A percentile compares a stretch with the other conserved stretches of the same genome.
Conservation (phyloP, 1,284 basidiomycete species). For the Bjerkandera adusta region DNA sequence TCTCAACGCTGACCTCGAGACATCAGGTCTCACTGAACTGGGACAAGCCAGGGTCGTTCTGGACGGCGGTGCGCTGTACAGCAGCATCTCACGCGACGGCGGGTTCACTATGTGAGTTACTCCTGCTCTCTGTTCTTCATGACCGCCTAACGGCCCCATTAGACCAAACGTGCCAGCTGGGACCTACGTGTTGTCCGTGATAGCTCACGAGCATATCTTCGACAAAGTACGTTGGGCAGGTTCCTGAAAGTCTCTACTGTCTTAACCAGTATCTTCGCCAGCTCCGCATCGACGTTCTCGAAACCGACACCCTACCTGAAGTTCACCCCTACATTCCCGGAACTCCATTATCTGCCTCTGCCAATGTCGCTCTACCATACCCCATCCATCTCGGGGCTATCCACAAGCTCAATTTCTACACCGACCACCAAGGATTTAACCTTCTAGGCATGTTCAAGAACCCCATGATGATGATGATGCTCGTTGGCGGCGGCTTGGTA, state of each 20-base stretch:
- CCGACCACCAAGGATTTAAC: constrained; percentile 71
- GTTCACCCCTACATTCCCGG: constrained; percentile 65
- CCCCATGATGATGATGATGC: constrained; percentile 88
- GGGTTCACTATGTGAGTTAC: constrained; percentile 60
- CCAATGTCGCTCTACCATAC: constrained; percentile 59
- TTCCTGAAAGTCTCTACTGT: background rate
- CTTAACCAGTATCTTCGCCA: constrained; percentile 27
- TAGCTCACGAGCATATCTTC: constrained; percentile 63
- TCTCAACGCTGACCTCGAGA: background rate
- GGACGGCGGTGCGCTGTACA: constrained; percentile 53
- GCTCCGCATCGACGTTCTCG: constrained; percentile 64
- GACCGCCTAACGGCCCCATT: constrained; percentile 10
- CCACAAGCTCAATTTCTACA: constrained; percentile 62
- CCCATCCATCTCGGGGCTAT: constrained; percentile 59
- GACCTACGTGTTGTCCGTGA: constrained; percentile 64
- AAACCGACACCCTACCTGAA: constrained; percentile 43
- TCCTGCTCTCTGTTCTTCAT: constrained; percentile 12
- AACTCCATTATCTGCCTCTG: constrained; percentile 63
- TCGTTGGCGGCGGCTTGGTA: constrained; percentile 67
- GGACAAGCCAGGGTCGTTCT: constrained; percentile 59
- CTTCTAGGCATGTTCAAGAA: constrained; percentile 77
- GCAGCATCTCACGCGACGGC: constrained; percentile 54
- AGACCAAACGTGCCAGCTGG: constrained; percentile 66
- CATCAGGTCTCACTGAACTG: constrained; percentile 39
- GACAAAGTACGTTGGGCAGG: constrained; percentile 49